Evolutionary conservation across 345 rosid genomes (phyloP), one percentile per base, ranked within the genome.

Genomic region (Balakata baccata): DNA sequence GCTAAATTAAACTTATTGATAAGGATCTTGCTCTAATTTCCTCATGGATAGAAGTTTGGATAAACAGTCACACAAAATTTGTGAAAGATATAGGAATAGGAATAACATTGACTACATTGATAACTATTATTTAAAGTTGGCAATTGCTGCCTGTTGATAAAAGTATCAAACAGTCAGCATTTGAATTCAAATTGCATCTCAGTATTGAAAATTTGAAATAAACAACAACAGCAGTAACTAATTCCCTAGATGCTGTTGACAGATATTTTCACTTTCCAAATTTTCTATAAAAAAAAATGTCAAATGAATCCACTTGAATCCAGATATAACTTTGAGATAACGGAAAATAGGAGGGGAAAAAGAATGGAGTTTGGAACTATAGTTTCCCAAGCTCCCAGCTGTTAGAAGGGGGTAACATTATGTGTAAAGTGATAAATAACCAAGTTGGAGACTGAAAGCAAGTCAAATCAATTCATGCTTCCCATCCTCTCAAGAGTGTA

Each of bases 401-500:
- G 34, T 6, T 12, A 65, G 23, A 58, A 4, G 23, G 66, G 58
- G 14, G n/a, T 17, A 4, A 6, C 4, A 12, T 3, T 10, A 39
- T 11, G 37, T 4, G 17, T 47, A 43, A 11, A 53, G 8, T 43
- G 46, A 53, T 14, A 29, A 49, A 61, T 3, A 5, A 34, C 10
- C 3, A 53, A 43, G 49, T 2, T 11, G 20, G 6, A 22, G 56
- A 20, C 41, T 39, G 1, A 39, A 23, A 12, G 9, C 50, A 25
- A 50, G 34, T 38, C 18, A 16, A 56, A 11, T 45, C n/a, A 20
- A 46, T 18, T 83, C 76, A 96, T 69, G 97, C 98, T 80, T 93
- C 98, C 98, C 99, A 96, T 64, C 98, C 99, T 79, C 99, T 87
- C 34, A 93, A 79, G 66, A 81, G 79, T 39, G 97, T 89, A 70